Conservation (phyloP, 371 early-diverging fungal species). For the Apophysomyces variabilis region DNA sequence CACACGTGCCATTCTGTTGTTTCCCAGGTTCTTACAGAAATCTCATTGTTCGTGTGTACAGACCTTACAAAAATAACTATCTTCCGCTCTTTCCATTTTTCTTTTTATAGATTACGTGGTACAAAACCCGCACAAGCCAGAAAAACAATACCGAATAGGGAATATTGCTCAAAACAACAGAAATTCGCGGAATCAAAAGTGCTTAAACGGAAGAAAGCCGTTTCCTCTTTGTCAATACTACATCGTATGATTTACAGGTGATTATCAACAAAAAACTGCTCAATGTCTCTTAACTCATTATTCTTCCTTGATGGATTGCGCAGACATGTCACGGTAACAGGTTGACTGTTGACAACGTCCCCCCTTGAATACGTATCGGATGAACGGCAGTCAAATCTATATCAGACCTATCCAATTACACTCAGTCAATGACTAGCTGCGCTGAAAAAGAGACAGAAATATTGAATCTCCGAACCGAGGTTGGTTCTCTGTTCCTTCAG, state of each 20-base stretch:
- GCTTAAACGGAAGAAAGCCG: conserved; percentile 6
- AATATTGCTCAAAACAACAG: background rate
- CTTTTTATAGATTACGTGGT: background rate
- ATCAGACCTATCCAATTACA: too few species aligned
- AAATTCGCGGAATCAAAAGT: background rate
- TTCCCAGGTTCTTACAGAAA: conserved; percentile 11
- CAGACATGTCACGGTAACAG: too few species aligned
- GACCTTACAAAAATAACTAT: conserved; percentile 2
- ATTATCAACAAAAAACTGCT: too few species aligned
- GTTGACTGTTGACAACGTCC: too few species aligned
- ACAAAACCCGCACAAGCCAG: conserved; percentile 10
- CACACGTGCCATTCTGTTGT: conserved; percentile 4
- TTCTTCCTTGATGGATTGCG: too few species aligned
- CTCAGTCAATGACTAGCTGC: too few species aligned
- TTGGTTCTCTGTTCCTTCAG: too few species aligned
- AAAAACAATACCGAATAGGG: conserved; percentile 1
- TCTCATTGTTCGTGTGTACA: conserved; percentile 10
- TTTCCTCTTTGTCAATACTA: background rate
- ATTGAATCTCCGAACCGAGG: too few species aligned
- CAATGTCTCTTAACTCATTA: too few species aligned
- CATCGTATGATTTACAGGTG: background rate
- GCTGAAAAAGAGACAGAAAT: too few species aligned
- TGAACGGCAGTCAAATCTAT: too few species aligned
- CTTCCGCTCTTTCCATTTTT: conserved; percentile 3
- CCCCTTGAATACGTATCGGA: too few species aligned